Evolutionary conservation across 352 stramenopile species (phyloP), one percentile per base, ranked within the genome.

Genomic region (Salisapilia sapeloensis): DNA sequence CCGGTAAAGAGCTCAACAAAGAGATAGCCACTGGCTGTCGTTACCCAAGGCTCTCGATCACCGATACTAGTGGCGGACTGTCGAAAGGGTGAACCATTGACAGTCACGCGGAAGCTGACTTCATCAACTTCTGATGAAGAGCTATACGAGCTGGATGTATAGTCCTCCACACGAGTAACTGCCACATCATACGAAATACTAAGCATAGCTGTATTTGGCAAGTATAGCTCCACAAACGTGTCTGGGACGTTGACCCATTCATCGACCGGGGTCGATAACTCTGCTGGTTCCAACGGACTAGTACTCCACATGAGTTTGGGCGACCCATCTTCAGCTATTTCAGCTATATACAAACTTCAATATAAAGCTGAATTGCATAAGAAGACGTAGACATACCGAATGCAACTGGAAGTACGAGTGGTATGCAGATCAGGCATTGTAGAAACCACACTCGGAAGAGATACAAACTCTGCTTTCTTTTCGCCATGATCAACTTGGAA

Each of bases 181-280:
- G 62, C 56, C 3, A 76, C 60, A 34, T 84, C 69, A 44, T 81
- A 81, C 14, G 64, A 76, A 16, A 84, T 58, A 20, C 78, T 35
- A 24, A 81, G 50, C 4, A 76, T 41, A 2, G 60, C 65, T 29
- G 72, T 47, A 30, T 79, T 81, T 12, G 40, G 42, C 11, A 84
- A 53, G 29, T 78, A 55, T 23, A 78, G 33, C 0, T 42, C 23
- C 0, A 80, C 64, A 19, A 32, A 35, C 0, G 69, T 81, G 24
- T 77, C 53, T 0, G 49, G 55, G 3, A 84, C 51, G 29, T 81
- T 60, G 15, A 72, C 19, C 69, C 69, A 84, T 21, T 21, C 45
- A 24, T 74, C 33, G 11, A 44, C 51, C 0, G 56, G 42, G 2
- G 39, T 43, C 24, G 46, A 20, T 2, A 75, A 31, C 4, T 31